Evolutionary conservation across 208 protist species (phyloP), one percentile per base, ranked within the genome.

Genomic region (Acanthamoeba culbertsoni): DNA sequence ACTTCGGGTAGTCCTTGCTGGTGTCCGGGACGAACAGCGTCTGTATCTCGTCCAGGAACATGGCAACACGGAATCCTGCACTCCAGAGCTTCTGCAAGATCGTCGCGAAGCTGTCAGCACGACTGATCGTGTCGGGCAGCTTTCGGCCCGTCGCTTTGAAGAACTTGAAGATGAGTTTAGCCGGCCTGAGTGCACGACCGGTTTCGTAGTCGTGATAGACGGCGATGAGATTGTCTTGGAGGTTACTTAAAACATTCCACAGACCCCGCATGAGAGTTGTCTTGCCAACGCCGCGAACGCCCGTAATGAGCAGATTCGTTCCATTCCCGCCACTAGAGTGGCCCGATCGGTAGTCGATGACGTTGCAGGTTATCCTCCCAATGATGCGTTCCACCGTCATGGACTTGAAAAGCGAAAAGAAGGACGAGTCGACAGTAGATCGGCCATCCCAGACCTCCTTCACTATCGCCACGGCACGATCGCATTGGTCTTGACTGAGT

Each of bases 1-100:
- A 77, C 14, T 6, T 28, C 40, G 20, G 14, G 23, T 40, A 77
- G 65, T 28, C 7, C 10, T 6, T 20, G 65, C 42, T 6, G 65
- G 7, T 8, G 12, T 20, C 16, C 0, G 12, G 14, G 5, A 77
- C 65, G 65, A 42, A 77, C 14, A 77, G 65, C 37, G 40, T 45
- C 40, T 77, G 65, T 45, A 77, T 45, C 40, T 77, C 65, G 65
- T 77, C 65, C 65, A 77, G 65, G 4, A 77, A 77, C 31, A 77
- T 46, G 31, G 65, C 65, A 6, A 77, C 65, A 8, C 65, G 40
- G 28, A 4, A 77, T 0, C 65, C 65, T 26, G 6, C 14, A 6
- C 42, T 7, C 40, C 65, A 40, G 14, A 77, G 14, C 65, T 40
- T 45, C 40, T 40, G 0, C 37, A 77, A 35, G 0, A 10, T 6